Percentiles rank a stretch among this genome's conserved stretches.
phyloP scores from a whole-genome alignment of 768 basidiomycete genomes.

The Floccularia luteovirens region DNA sequence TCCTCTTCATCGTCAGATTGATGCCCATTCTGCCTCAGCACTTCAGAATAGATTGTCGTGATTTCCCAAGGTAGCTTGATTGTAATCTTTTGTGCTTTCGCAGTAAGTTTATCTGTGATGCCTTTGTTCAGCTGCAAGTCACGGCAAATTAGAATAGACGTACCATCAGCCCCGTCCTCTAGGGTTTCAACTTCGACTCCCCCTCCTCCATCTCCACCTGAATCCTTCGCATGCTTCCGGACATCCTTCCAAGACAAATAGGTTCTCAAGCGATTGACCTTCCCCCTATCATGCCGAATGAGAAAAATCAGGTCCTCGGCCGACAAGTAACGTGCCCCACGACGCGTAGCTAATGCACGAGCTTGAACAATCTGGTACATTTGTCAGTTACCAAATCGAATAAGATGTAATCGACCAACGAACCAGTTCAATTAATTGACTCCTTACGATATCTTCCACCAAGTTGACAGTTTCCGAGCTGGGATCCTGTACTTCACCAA shows the following conservation, averaged over 20 bases:
- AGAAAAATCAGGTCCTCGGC: conserved; percentile 96
- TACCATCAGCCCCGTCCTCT: conserved; percentile 80
- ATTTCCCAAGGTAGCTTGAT: conserved; percentile 98
- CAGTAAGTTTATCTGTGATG: conserved; percentile 59
- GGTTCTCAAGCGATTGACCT: conserved; percentile 87
- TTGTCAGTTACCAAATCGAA: conserved; percentile 4
- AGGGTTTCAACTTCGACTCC: conserved; percentile 78
- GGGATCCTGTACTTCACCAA: conserved; percentile 92
- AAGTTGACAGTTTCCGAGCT: conserved; percentile 81
- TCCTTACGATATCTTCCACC: conserved; percentile 91
- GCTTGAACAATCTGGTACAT: conserved; percentile 76
- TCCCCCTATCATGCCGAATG: conserved; percentile 88
- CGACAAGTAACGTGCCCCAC: conserved; percentile 79
- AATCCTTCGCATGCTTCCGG: conserved; percentile 89
- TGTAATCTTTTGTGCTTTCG: conserved; percentile 88
- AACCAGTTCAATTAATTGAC: conserved; percentile 89
- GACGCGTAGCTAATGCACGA: conserved; percentile 70
- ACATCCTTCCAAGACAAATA: conserved; percentile 98
- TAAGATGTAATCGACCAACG: conserved; percentile 9
- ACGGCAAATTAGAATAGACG: conserved; percentile 9
- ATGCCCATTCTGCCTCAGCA: conserved; percentile 64
- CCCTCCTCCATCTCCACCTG: conserved; percentile 72
- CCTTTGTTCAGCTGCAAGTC: background rate
- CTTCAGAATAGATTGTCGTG: conserved; percentile 85
- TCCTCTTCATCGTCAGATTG: conserved; percentile 95